Evolutionary conservation across 768 basidiomycete species (phyloP), one percentile per base, ranked within the genome.

Genomic region (Termitomyces eurrhizus): DNA sequence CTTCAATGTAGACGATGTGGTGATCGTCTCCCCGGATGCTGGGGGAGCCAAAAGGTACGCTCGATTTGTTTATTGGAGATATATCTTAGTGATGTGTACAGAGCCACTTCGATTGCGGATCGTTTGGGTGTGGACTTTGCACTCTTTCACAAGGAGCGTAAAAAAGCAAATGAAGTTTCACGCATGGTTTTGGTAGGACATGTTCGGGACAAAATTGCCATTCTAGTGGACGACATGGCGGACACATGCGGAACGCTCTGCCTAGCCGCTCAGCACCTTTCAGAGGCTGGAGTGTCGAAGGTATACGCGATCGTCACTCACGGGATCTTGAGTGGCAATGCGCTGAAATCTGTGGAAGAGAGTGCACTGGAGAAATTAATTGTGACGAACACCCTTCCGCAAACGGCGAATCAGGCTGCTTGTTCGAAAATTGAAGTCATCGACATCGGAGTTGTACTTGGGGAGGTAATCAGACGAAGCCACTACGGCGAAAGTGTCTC

Each of bases 221-320:
- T 99, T 60, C 80, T 99, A 33, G 91, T 98, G 49, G 97, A 98
- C 79, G 97, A 99, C 79, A 98, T 99, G 94, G 93, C 94, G 35
- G 93, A 96, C 74, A 96, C 94, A 46, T 96, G 93, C 68, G 93
- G 93, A 56, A 99, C 97, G 61, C 83, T 99, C 62, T 89, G 90
- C 66, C 82, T 98, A 57, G 97, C 97, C 1, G 93, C 96, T 7
- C 80, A 84, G 64, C 93, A 97, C 64, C 81, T 99, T 58, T 78
- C 87, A 36, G 93, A 97, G 66, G 93, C 92, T 7, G 96, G 96
- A 3, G 95, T 94, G 11, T 71, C 79, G 46, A 86, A 87, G 73
- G 88, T 95, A 65, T 90, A 88, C 72, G 97, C 91, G 60, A 86
- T 99, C 72, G 95, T 99, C 63, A 96, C 95, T 42, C 97, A 99